These are phyloP conservation scores for Globisporangium camurandrum DNA, from an alignment of 352 stramenopile species.

Conservation along the genomic window DNA sequence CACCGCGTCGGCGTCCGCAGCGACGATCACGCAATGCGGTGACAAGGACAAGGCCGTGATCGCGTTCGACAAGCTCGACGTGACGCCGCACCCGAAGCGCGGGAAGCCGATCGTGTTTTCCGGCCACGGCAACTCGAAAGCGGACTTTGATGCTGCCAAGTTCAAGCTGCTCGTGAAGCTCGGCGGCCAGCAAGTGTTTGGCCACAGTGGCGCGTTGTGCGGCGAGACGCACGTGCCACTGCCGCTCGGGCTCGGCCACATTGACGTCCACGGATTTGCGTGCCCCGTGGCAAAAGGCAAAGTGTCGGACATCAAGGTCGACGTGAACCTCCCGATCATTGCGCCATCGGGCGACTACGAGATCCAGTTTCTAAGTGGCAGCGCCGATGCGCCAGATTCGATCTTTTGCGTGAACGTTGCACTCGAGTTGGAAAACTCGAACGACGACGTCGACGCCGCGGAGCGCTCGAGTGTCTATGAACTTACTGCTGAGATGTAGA, in stretches of 20 bases:
- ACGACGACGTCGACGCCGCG: constrained; percentile 11
- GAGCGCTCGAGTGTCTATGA: constrained; percentile 62
- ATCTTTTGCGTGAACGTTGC: constrained; percentile 80
- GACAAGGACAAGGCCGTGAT: constrained; percentile 56
- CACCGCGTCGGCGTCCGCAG: constrained; percentile 59
- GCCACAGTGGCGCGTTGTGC: constrained; percentile 65
- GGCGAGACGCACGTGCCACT: constrained; percentile 74
- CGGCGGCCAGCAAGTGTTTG: constrained; percentile 60
- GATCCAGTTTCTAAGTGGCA: constrained; percentile 55
- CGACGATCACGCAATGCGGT: constrained; percentile 77
- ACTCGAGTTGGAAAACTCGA: constrained; percentile 54
- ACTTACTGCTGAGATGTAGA: constrained; percentile 59
- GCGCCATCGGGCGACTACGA: constrained; percentile 75
- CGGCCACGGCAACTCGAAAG: constrained; percentile 61
- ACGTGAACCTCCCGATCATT: constrained; percentile 79
- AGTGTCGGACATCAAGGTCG: constrained; percentile 60
- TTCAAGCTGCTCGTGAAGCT: constrained; percentile 76
- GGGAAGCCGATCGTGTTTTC: constrained; percentile 69
- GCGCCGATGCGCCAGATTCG: constrained; percentile 29
- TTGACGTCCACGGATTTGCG: constrained; percentile 73
- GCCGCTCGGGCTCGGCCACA: constrained; percentile 76
- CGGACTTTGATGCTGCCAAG: constrained; percentile 44
- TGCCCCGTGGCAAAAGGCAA: constrained; percentile 66
- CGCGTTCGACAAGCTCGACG: constrained; percentile 58
- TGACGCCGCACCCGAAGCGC: constrained; percentile 57